Percentiles rank a stretch among this genome's conserved stretches.
phyloP scores from a whole-genome alignment of 2,329 filamentous ascomycete genomes.

The Penicillium crustosum region DNA sequence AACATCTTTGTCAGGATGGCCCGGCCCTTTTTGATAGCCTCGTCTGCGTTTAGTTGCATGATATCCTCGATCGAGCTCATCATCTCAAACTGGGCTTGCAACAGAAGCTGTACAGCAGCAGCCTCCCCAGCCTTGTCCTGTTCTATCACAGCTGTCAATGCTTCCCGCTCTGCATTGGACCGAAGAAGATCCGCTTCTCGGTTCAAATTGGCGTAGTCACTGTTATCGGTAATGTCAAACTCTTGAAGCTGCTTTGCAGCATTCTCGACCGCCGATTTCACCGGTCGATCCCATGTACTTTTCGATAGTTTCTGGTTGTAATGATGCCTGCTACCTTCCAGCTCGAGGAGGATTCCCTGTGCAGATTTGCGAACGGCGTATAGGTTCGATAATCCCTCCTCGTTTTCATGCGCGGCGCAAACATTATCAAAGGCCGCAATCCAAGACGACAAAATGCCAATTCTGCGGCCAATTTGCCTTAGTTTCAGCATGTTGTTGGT shows the following conservation, averaged over 20 bases:
- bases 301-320: conserved; percentile 80
- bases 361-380: conserved; percentile 81
- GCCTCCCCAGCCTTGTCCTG: conserved; percentile 80
- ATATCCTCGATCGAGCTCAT: conserved; percentile 80
- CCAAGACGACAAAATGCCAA: conserved; percentile 85
- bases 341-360: conserved; percentile 80
- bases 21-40: conserved; percentile 78
- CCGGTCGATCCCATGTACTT: conserved; percentile 79
- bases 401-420: conserved; percentile 69
- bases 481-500: conserved; percentile 77
- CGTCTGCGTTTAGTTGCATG: conserved; percentile 75
- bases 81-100: conserved; percentile 90
- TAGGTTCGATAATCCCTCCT: conserved; percentile 66
- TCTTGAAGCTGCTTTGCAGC: conserved; percentile 75
- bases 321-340: conserved; percentile 87
- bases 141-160: conserved; percentile 73
- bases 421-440: conserved; percentile 85
- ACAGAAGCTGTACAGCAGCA: conserved; percentile 74
- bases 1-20: conserved; percentile 75
- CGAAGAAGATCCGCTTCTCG: conserved; percentile 86
- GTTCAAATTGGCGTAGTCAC: conserved; percentile 69
- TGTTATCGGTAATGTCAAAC: conserved; percentile 64
- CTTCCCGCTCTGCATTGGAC: conserved; percentile 76
- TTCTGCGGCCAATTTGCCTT: conserved; percentile 78
- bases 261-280: conserved; percentile 86